These are phyloP conservation scores for Cercophora scortea DNA, from an alignment of 495 filamentous ascomycete species.

Conservation along the genomic window DNA sequence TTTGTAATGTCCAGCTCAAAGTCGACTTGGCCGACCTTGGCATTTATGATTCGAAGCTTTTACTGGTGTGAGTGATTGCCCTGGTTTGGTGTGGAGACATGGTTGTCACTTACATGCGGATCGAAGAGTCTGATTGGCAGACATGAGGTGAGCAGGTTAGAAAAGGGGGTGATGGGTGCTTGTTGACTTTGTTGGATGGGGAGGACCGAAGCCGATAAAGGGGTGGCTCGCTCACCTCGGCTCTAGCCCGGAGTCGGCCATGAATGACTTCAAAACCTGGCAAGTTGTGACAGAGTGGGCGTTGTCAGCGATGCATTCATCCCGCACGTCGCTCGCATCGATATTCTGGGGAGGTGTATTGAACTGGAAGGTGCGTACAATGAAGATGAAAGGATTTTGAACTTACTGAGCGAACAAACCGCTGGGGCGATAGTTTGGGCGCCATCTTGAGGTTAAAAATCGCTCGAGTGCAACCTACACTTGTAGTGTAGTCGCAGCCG, in stretches of 20 bases:
- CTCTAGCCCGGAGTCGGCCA: slow-evolving; percentile 75
- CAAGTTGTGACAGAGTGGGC: background rate
- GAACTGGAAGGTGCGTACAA: no score
- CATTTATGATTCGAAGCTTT: slow-evolving; percentile 75
- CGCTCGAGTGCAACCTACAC: no score
- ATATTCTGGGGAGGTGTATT: no score
- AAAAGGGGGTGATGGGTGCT: background rate
- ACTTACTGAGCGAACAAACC: no score
- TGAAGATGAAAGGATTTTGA: no score
- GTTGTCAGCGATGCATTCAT: no score
- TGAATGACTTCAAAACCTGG: slow-evolving; percentile 76
- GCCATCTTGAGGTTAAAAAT: no score
- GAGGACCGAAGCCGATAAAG: background rate
- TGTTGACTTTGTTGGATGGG: background rate
- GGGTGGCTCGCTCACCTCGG: slow-evolving; percentile 52
- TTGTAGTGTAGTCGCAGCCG: no score
- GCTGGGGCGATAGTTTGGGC: no score
- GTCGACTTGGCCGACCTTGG: slow-evolving; percentile 68
- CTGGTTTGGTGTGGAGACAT: no score
- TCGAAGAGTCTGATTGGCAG: slow-evolving; percentile 30
- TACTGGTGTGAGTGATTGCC: background rate
- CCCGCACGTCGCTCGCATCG: no score
- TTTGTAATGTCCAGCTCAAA: slow-evolving; percentile 83
- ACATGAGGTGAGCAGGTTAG: no score
- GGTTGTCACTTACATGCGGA: slow-evolving; percentile 25